Base-by-base conservation (phyloP, 352 stramenopile genomes). In the Blastocystis sp. region DNA sequence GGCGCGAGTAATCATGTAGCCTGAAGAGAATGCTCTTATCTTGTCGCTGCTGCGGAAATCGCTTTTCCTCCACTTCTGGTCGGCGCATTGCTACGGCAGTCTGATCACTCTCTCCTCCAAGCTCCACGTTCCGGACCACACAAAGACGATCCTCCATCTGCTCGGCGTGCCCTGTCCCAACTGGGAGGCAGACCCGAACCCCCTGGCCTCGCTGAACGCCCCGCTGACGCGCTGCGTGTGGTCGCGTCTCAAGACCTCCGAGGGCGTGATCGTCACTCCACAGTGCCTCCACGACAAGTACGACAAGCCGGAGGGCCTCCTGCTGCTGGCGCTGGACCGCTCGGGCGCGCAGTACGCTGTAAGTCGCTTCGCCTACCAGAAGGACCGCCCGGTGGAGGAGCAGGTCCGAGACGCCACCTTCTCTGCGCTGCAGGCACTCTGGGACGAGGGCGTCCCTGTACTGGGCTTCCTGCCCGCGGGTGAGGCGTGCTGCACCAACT, bases 261-360 rank as follows among this genome's bases (percentile, higher is more conserved):
- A 74, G 21, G 64, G 64, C n/a, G 34, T 34, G 2, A 48, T 52
- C 64, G 21, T 74, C 28, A 48, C 9, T 28, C 43, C 17, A 7
- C n/a, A 52, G 7, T 74, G 64, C 4, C 34, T 74, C 64, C 64
- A 74, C 64, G 45, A 74, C 23, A 74, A 23, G 17, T 74, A 34
- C 17, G 40, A 38, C 2, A 45, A 52, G 21, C 64, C 64, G 21
- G 40, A 52, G 28, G 64, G 64, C 21, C 21, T 74, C 21, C 34
- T 74, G 64, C 7, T 74, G 7, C n/a, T 74, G 7, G 21, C 64
- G 21, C n/a, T 74, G 64, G 64, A 74, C 64, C 40, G 10, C 17
- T 19, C 34, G 23, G 64, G 64, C 7, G 34, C 43, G 64, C 34
- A 17, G 23, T 74, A 34, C 0, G 41, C 43, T 19, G 34, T 74